A percentile compares a stretch with the other conserved stretches of the same genome.
phyloP scores from a whole-genome alignment of 2,329 filamentous ascomycete genomes.

The Penicillium sp. region DNA sequence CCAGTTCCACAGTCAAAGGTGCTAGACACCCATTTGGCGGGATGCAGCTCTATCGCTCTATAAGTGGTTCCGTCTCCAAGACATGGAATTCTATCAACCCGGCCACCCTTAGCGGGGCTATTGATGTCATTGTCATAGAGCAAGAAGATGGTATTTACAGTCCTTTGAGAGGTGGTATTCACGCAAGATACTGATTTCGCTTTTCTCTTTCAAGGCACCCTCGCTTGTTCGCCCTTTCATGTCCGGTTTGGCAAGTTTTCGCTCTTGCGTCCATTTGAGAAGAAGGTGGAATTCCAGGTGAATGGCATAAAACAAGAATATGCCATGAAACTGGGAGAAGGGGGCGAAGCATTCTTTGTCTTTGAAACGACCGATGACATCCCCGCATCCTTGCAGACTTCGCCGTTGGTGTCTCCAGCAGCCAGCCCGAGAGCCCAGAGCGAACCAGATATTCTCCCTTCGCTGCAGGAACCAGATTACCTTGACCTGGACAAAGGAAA shows the following conservation, averaged over 20 bases:
- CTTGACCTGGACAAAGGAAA: constrained; percentile 45
- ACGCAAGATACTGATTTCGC: constrained; percentile 5
- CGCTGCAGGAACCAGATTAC: constrained; percentile 52
- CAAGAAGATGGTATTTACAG: constrained; percentile 74
- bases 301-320: constrained; percentile 90
- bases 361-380: constrained; percentile 93
- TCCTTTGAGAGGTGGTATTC: background rate
- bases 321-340: constrained; percentile 97
- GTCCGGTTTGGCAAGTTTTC: constrained; percentile 99
- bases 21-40: constrained; percentile 30
- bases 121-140: constrained; percentile 98
- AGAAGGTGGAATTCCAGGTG: constrained; percentile 97
- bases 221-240: constrained; percentile 95
- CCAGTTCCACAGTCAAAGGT: constrained; percentile 14
- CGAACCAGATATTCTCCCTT: constrained; percentile 32
- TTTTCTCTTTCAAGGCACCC: constrained; percentile 48
- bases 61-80: constrained; percentile 93
- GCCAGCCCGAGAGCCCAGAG: constrained; percentile 64
- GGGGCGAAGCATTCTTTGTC: constrained; percentile 97
- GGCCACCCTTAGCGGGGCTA: constrained; percentile 92
- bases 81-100: constrained; percentile 99
- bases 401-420: constrained; percentile 86
- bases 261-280: constrained; percentile 88
- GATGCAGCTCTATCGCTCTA: constrained; percentile 98
- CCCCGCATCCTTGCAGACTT: constrained; percentile 91